Evolutionary conservation across 2,329 filamentous ascomycete genomes (phyloP).

Genomic region (Penicillium occitanis): DNA sequence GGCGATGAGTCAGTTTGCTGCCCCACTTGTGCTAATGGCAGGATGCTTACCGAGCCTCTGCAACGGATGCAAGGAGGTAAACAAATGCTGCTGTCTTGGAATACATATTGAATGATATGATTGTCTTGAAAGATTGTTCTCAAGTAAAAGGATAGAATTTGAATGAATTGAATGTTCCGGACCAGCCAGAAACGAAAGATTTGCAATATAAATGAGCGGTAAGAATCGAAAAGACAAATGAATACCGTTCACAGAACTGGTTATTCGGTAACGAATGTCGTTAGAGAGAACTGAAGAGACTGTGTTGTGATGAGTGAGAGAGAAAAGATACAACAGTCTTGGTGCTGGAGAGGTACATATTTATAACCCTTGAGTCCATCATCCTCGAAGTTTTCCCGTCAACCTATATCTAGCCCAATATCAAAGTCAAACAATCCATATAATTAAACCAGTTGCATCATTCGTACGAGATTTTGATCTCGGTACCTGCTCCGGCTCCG

Average conservation of each 20-base stretch:
- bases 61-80: conserved; percentile 3
- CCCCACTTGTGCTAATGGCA: neutral
- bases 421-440: neutral
- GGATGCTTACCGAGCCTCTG: conserved; percentile 7
- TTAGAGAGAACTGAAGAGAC: conserved; percentile 8
- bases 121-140: neutral
- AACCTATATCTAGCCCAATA: no score
- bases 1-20: neutral
- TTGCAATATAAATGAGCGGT: neutral
- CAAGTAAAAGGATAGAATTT: neutral
- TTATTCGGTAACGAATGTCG: conserved; percentile 7
- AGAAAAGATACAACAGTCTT: neutral
- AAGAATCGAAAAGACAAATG: neutral
- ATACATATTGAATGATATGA: conserved; percentile 3
- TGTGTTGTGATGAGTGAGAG: conserved; percentile 2
- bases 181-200: neutral
- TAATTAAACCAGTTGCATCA: neutral
- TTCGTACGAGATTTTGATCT: neutral
- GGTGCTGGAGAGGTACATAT: neutral
- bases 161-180: conserved; percentile 3
- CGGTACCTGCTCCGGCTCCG: neutral
- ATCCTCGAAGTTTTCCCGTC: no score
- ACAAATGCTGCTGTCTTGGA: conserved; percentile 4
- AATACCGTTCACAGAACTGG: conserved; percentile 11
- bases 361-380: neutral